Evolutionary conservation across 441 rosid species (phyloP).

Genomic region (Euphorbia corollata): DNA sequence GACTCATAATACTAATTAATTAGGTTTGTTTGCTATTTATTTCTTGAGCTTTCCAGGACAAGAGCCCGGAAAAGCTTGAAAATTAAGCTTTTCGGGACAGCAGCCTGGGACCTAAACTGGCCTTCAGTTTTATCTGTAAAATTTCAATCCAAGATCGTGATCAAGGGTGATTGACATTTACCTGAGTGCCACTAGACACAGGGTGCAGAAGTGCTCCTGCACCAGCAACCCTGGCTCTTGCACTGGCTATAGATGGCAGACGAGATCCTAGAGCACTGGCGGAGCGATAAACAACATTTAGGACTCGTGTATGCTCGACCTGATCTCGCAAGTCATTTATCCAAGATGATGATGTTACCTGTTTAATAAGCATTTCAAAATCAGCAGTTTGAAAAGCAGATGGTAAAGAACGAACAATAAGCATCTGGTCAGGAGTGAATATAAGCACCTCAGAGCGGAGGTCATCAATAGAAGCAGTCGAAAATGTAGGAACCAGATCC

Average conservation of each 20-base stretch:
- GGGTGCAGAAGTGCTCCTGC: conserved; percentile 89
- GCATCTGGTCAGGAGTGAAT: conserved; percentile 7
- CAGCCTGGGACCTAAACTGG: too few species aligned
- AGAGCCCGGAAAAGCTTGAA: too few species aligned
- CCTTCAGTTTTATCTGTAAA: too few species aligned
- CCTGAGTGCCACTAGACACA: conserved; percentile 86
- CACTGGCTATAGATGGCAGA: conserved; percentile 85
- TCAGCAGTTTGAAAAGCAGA: not conserved
- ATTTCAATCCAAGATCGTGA: not conserved
- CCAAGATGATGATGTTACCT: conserved; percentile 98
- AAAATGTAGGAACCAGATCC: conserved; percentile 92
- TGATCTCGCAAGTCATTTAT: conserved; percentile 87
- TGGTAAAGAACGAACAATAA: conserved; percentile 1
- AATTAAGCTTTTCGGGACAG: too few species aligned
- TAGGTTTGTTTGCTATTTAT: too few species aligned
- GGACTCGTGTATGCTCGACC: conserved; percentile 75
- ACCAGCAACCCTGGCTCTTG: conserved; percentile 91
- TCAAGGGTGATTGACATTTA: conserved; percentile 20
- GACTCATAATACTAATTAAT: too few species aligned
- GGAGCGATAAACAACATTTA: conserved; percentile 85
- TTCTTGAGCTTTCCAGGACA: too few species aligned
- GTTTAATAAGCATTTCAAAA: conserved; percentile 16
- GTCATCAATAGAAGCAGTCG: conserved; percentile 81
- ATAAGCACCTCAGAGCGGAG: conserved; percentile 77
- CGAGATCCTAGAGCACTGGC: conserved; percentile 91